These are phyloP conservation scores for Plasmodium relictum DNA, from an alignment of 169 alveolate species.

Conservation along the genomic window DNA sequence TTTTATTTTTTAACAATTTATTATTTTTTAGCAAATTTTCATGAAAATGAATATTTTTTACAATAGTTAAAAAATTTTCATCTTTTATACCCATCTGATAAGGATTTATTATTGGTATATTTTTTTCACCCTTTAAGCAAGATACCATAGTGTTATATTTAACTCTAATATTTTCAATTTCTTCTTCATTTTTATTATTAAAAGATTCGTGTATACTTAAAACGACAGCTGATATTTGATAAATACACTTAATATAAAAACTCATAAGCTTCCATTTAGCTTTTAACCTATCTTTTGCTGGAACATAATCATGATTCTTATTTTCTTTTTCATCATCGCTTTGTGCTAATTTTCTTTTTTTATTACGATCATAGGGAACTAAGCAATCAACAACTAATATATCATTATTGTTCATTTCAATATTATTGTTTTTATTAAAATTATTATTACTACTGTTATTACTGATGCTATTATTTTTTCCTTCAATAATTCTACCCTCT, in stretches of 20 bases:
- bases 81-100: constrained; percentile 59
- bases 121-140: constrained; percentile 62
- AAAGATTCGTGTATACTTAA: constrained; percentile 37
- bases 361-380: constrained; percentile 78
- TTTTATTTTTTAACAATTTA: constrained; percentile 49
- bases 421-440: neutral
- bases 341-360: constrained; percentile 28
- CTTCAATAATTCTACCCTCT: constrained; percentile 78
- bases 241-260: constrained; percentile 39
- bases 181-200: constrained; percentile 44
- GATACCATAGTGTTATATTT: constrained; percentile 64
- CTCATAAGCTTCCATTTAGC: constrained; percentile 66
- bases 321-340: constrained; percentile 76
- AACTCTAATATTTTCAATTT: constrained; percentile 29
- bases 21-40: constrained; percentile 54
- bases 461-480: neutral
- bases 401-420: neutral
- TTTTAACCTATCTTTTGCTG: constrained; percentile 45
- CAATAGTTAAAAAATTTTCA: constrained; percentile 21
- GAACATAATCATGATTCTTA: constrained; percentile 1
- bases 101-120: constrained; percentile 68
- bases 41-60: constrained; percentile 49
- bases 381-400: constrained; percentile 58
- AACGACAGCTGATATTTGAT: constrained; percentile 68
- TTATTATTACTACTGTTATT: neutral